Base-by-base conservation (phyloP, 345 rosid genomes). In the Populus deltoides region DNA sequence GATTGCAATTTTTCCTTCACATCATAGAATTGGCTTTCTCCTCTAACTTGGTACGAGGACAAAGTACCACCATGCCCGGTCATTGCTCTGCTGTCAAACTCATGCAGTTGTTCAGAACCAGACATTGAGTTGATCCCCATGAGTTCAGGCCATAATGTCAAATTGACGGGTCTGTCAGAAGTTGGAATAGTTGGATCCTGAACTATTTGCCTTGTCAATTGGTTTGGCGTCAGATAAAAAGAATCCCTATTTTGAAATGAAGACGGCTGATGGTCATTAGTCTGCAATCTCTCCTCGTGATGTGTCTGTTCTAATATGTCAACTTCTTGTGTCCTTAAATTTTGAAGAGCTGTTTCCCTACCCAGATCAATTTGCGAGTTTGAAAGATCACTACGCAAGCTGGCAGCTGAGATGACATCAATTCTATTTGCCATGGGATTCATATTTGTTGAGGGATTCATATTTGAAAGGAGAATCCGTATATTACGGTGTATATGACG, bases 401-500 rank as follows among this genome's bases (percentile, higher is more conserved):
- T 87, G 78, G 83, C 76, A 73, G 87, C 75, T 75, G 88, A 78
- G 24, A 81, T 49, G 59, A 87, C 90, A 71, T 88, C 91, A 47
- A 53, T 57, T 78, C 91, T 88, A 77, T 84, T 71, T 71, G 88
- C 77, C 86, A 89, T 61, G 72, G 51, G 72, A 75, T 71, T 65
- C 80, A 86, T 81, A 74, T 98, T 89, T 81, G 65, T 24, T 24
- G 29, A 59, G 12, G 65, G 65, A 3, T 59, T 59, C 29, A 81
- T 90, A 63, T 80, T 68, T 29, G 91, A 84, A 77, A 91, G 87
- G 69, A 93, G 86, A 65, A 85, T 90, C 62, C 92, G 97, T 78
- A 94, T 92, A 76, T 88, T 97, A 31, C 98, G 93, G 72, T 94
- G 94, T 84, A 90, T 83, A 90, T 89, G 86, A 62, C 99, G 92